A percentile compares a stretch with the other conserved stretches of the same genome.
phyloP scores from a whole-genome alignment of 2,329 filamentous ascomycete species.

The Phyllosticta ampelicida region DNA sequence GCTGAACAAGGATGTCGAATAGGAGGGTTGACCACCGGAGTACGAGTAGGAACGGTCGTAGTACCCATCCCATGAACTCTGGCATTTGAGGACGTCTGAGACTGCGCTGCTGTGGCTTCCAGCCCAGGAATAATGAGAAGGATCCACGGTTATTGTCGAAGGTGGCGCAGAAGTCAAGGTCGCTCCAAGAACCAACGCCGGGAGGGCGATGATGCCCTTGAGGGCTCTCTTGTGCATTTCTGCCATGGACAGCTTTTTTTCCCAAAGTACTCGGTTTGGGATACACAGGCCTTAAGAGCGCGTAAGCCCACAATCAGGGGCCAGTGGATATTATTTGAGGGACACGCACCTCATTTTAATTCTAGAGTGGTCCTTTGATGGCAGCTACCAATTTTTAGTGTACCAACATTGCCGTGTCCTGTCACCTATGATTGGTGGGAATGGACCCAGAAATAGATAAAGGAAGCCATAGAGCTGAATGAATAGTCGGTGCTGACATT shows the following conservation, averaged over 20 bases:
- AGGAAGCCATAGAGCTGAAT: neutral
- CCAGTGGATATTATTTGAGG: neutral
- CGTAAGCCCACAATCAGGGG: neutral
- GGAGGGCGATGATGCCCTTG: neutral
- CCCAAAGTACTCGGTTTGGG: neutral
- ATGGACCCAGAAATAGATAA: neutral
- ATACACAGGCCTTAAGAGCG: neutral
- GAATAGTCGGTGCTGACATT: neutral
- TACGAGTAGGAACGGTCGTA: neutral
- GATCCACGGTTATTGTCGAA: neutral
- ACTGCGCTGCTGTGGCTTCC: neutral
- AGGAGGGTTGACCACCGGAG: no score
- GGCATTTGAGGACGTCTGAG: neutral
- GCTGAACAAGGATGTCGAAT: neutral
- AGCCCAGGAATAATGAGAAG: neutral
- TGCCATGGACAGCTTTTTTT: neutral
- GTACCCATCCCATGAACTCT: neutral
- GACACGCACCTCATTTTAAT: neutral
- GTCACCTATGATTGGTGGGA: neutral
- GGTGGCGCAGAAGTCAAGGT: neutral
- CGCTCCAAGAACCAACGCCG: neutral
- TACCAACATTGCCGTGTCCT: neutral
- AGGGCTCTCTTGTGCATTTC: neutral
- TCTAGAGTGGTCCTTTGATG: neutral
- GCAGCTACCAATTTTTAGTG: neutral